phyloP scores from a whole-genome alignment of 371 early-diverging fungal genomes.

The Chytridium lagenaria region DNA sequence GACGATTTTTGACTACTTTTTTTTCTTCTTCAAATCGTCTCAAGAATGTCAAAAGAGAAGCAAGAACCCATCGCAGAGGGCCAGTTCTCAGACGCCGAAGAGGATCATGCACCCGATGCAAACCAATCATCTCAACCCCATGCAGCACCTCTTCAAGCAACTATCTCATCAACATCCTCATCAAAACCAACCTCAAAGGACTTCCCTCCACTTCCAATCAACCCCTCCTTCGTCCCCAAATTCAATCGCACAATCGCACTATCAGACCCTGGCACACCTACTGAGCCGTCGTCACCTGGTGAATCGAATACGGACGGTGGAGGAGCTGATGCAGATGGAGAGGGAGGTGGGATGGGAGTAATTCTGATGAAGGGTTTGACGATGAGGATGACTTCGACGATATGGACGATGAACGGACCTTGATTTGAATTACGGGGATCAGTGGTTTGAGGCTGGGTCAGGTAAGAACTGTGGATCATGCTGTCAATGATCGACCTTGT shows the following conservation, averaged over 20 bases:
- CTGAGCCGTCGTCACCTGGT: conserved; percentile 12
- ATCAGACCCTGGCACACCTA: conserved; percentile 2
- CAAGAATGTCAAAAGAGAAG: not conserved
- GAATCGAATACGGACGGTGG: conserved; percentile 21
- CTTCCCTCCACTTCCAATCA: conserved; percentile 13
- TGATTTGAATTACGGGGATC: conserved; percentile 47
- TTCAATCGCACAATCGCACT: not conserved
- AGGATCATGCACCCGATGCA: conserved; percentile 23
- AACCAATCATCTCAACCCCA: not conserved
- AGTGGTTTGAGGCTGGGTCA: conserved; percentile 40
- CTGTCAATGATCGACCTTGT: not conserved
- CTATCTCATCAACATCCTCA: not conserved
- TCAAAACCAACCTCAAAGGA: not conserved
- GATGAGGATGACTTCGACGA: conserved; percentile 50
- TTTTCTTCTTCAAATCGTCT: not conserved
- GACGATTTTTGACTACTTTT: not conserved
- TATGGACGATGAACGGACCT: conserved; percentile 52
- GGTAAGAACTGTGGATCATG: not conserved
- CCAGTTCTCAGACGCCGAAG: conserved; percentile 41
- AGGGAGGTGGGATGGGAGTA: conserved; percentile 47
- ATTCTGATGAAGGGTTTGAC: conserved; percentile 40
- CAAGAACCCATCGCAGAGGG: conserved; percentile 24
- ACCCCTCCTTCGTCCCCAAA: conserved; percentile 9
- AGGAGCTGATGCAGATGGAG: conserved; percentile 29
- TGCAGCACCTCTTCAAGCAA: not conserved